Percentiles rank a stretch among this genome's conserved stretches.
Conservation (phyloP, 768 basidiomycete genomes). For the Podaxis sp. region DNA sequence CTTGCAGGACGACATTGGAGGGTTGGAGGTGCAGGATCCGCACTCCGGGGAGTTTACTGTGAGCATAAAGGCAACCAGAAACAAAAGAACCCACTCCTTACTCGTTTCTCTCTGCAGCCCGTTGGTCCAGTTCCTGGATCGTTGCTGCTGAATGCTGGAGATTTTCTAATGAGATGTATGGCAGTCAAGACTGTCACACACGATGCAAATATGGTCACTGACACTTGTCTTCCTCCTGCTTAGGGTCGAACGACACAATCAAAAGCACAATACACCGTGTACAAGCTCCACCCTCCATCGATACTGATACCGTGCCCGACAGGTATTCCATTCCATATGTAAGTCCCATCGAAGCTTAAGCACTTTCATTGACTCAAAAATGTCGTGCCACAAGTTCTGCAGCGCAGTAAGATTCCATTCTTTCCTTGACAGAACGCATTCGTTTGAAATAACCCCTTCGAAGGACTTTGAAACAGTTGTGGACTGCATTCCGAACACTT, state of each 20-base stretch:
- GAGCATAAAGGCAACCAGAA: background rate
- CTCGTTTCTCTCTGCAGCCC: constrained; percentile 19
- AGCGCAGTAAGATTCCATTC: constrained; percentile 22
- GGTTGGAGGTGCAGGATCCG: constrained; percentile 59
- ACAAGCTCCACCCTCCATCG: constrained; percentile 28
- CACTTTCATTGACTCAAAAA: background rate
- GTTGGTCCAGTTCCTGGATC: constrained; percentile 41
- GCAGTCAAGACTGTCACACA: background rate
- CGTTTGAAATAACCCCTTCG: constrained; percentile 13
- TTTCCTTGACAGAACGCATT: background rate
- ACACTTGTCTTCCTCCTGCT: background rate
- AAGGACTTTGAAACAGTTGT: constrained; percentile 38
- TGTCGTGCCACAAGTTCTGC: constrained; percentile 23
- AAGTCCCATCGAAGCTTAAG: constrained; percentile 15
- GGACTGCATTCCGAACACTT: constrained; percentile 50
- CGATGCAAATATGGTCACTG: background rate
- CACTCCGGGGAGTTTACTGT: constrained; percentile 38
- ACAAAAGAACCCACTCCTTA: background rate
- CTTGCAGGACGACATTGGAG: constrained; percentile 57
- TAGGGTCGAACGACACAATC: constrained; percentile 43
- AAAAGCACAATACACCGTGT: constrained; percentile 53
- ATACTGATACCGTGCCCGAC: constrained; percentile 37
- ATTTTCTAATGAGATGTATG: constrained; percentile 46
- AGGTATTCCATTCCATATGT: constrained; percentile 64
- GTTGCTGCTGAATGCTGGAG: constrained; percentile 47